Conservation (phyloP, 2,329 filamentous ascomycete species). For the Talaromyces sp. region DNA sequence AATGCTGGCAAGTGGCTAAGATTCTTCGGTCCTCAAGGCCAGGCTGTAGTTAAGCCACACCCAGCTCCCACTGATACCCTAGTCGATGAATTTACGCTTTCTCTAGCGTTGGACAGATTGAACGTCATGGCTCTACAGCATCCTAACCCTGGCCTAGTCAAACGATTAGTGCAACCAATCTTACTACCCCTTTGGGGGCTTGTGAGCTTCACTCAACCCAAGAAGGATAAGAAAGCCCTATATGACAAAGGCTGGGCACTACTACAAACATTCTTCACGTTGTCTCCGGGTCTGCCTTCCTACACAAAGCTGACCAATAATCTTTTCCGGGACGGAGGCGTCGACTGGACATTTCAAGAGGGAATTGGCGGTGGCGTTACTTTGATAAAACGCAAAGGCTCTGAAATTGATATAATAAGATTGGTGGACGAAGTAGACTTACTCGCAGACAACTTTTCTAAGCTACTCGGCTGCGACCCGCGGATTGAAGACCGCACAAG, state of each 20-base stretch:
- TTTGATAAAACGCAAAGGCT: constrained; percentile 27
- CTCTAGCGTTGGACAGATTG: constrained; percentile 35
- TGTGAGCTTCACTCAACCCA: constrained; percentile 32
- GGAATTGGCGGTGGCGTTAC: constrained; percentile 25
- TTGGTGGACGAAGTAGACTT: constrained; percentile 35
- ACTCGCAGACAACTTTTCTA: constrained; percentile 37
- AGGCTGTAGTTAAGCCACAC: constrained; percentile 1
- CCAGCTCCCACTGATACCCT: constrained; percentile 10
- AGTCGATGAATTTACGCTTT: constrained; percentile 28
- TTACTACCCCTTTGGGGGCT: constrained; percentile 43
- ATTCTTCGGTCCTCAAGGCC: constrained; percentile 20
- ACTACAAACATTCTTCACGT: constrained; percentile 40
- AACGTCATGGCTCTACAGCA: constrained; percentile 37
- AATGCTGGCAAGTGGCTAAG: constrained; percentile 29
- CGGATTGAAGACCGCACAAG: constrained; percentile 39
- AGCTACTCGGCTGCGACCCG: constrained; percentile 37
- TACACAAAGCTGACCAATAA: constrained; percentile 40
- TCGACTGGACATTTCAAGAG: constrained; percentile 35
- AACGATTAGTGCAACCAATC: constrained; percentile 38
- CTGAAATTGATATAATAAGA: constrained; percentile 28
- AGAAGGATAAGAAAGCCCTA: constrained; percentile 26
- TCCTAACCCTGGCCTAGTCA: constrained; percentile 43
- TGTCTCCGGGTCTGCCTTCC: constrained; percentile 35
- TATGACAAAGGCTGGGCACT: constrained; percentile 32
- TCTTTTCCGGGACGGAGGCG: constrained; percentile 40